Evolutionary conservation across 2,329 filamentous ascomycete species (phyloP).

Genomic region (Alternaria brassicicola): DNA sequence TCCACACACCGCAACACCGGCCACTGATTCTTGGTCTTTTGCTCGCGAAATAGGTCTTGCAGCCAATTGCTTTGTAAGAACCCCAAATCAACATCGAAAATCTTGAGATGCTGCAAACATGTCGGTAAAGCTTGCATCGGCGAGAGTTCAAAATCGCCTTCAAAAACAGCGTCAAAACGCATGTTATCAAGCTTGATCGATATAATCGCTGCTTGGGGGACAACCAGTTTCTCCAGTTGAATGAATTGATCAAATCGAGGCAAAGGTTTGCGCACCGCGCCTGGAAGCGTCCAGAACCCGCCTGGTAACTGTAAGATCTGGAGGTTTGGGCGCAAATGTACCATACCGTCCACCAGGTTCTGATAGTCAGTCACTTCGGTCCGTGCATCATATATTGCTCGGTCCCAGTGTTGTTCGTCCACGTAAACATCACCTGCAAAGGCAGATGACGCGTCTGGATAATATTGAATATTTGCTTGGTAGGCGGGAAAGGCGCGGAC

Average conservation of each 20-base stretch:
- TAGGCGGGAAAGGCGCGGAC: constrained; percentile 19
- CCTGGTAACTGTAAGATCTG: constrained; percentile 16
- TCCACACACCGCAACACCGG: constrained; percentile 10
- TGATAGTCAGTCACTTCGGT: constrained; percentile 26
- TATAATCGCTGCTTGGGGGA: constrained; percentile 21
- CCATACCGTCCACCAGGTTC: constrained; percentile 10
- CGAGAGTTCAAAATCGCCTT: constrained; percentile 19
- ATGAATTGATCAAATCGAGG: constrained; percentile 17
- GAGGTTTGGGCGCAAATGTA: constrained; percentile 13
- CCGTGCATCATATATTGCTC: constrained; percentile 19
- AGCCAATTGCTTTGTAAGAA: constrained; percentile 15
- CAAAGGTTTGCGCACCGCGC: constrained; percentile 19
- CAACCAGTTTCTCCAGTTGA: constrained; percentile 4
- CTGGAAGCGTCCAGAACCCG: constrained; percentile 25
- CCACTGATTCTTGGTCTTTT: constrained; percentile 1
- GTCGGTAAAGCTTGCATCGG: constrained; percentile 7
- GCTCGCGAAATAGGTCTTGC: constrained; percentile 10
- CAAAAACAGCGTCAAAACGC: constrained; percentile 7
- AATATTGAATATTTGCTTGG: constrained; percentile 22
- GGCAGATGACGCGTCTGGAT: constrained; percentile 2
- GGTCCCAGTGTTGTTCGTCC: constrained; percentile 5
- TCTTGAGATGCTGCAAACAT: constrained; percentile 11
- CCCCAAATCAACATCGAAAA: constrained; percentile 16
- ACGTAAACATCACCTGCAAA: background rate
- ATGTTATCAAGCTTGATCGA: constrained; percentile 25